Conservation (phyloP, 2,329 filamentous ascomycete species). For the Sphaerulina musiva region DNA sequence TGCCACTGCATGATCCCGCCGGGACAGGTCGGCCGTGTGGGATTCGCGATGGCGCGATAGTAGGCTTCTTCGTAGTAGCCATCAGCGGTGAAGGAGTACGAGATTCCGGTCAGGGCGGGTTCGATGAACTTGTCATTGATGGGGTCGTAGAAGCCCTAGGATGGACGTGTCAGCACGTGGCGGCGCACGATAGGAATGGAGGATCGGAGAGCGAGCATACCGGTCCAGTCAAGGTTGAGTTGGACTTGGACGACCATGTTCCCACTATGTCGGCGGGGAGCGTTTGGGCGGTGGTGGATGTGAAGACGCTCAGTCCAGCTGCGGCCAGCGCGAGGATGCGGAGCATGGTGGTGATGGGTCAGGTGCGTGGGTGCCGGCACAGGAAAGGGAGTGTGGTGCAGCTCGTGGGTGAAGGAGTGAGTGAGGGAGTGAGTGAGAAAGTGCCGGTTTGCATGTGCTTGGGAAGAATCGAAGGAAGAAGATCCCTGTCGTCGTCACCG, state of each 20-base stretch:
- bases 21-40: conserved; percentile 52
- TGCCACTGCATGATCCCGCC: conserved; percentile 66
- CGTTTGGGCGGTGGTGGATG: conserved; percentile 17
- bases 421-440: background rate
- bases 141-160: conserved; percentile 63
- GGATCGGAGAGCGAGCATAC: conserved; percentile 41
- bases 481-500: background rate
- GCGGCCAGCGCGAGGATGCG: conserved; percentile 26
- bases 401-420: background rate
- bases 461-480: too few species aligned
- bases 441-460: too few species aligned
- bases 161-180: background rate
- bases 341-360: conserved; percentile 21
- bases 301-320: conserved; percentile 21
- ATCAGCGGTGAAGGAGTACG: conserved; percentile 65
- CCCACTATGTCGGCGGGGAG: conserved; percentile 49
- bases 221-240: conserved; percentile 61
- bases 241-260: conserved; percentile 67
- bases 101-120: conserved; percentile 60
- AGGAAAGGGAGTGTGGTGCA: conserved; percentile 1
- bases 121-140: conserved; percentile 60
- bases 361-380: background rate
- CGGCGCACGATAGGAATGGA: background rate
- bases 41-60: conserved; percentile 63
- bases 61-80: conserved; percentile 64